These are phyloP conservation scores for Phytophthora europaea DNA, from an alignment of 352 stramenopile genomes.

Conservation along the genomic window DNA sequence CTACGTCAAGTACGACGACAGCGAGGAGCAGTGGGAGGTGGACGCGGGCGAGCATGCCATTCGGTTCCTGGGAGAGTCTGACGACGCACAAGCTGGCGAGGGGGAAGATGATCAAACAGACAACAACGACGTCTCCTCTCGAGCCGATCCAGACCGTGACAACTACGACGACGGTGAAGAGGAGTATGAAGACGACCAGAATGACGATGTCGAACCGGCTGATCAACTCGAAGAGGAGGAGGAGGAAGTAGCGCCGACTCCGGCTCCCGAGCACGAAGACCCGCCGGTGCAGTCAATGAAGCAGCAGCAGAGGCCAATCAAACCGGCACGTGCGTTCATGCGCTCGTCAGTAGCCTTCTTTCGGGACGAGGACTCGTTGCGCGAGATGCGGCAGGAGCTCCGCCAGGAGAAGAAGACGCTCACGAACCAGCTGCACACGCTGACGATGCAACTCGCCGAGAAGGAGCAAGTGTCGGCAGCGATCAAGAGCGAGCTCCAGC, in stretches of 20 bases:
- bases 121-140: conserved; percentile 1
- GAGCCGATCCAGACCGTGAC: neutral
- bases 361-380: conserved; percentile 60
- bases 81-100: neutral
- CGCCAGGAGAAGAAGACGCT: conserved; percentile 55
- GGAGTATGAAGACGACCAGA: conserved; percentile 28
- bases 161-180: conserved; percentile 13
- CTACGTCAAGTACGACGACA: conserved; percentile 80
- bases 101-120: conserved; percentile 35
- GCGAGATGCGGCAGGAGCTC: conserved; percentile 48
- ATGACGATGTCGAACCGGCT: neutral
- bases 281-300: neutral
- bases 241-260: neutral
- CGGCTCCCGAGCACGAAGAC: conserved; percentile 2
- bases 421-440: conserved; percentile 34
- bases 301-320: conserved; percentile 5
- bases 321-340: conserved; percentile 30
- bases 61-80: conserved; percentile 16
- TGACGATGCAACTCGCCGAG: conserved; percentile 43
- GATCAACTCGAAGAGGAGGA: conserved; percentile 11
- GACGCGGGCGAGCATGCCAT: conserved; percentile 36
- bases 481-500: conserved; percentile 60
- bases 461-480: conserved; percentile 44
- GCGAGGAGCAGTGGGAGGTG: conserved; percentile 82
- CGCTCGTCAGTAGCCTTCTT: conserved; percentile 50